Evolutionary conservation across 1,139 yeast species (phyloP).

Genomic region (Scheffersomyces parashehatae): DNA sequence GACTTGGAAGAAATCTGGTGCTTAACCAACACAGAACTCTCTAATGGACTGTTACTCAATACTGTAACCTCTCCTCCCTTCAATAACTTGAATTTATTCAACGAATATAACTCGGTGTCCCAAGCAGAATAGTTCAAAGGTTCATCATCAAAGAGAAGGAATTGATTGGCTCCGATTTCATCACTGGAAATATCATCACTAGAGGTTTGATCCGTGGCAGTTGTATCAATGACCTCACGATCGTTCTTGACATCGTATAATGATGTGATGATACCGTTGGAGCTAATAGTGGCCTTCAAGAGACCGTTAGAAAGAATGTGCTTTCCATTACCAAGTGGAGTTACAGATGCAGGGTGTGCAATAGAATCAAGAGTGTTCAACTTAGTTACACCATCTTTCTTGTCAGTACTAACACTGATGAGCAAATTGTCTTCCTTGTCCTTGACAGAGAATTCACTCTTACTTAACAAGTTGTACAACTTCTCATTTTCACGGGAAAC

Average conservation of each 20-base stretch:
- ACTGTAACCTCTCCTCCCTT: conserved; percentile 47
- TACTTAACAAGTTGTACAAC: conserved; percentile 8
- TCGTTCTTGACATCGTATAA: conserved; percentile 59
- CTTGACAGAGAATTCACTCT: neutral
- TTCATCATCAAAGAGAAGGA: conserved; percentile 80
- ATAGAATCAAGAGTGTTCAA: conserved; percentile 22
- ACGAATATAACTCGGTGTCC: conserved; percentile 91
- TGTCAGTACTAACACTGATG: conserved; percentile 15
- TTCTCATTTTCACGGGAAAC: conserved; percentile 18
- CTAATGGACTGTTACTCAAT: conserved; percentile 54
- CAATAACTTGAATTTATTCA: conserved; percentile 62
- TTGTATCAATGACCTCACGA: conserved; percentile 67
- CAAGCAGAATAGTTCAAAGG: conserved; percentile 94
- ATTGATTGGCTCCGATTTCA: conserved; percentile 69
- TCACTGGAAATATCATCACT: conserved; percentile 25
- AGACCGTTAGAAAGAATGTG: conserved; percentile 60
- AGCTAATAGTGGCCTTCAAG: conserved; percentile 57
- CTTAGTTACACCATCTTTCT: conserved; percentile 10
- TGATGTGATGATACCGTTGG: conserved; percentile 67
- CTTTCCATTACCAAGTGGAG: conserved; percentile 35
- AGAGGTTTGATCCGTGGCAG: conserved; percentile 47
- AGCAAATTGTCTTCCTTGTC: conserved; percentile 3
- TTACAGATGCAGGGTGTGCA: conserved; percentile 50
- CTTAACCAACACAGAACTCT: conserved; percentile 61
- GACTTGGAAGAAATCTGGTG: conserved; percentile 60